Conservation (phyloP, 2,329 filamentous ascomycete species). For the Aspergillus sp. region DNA sequence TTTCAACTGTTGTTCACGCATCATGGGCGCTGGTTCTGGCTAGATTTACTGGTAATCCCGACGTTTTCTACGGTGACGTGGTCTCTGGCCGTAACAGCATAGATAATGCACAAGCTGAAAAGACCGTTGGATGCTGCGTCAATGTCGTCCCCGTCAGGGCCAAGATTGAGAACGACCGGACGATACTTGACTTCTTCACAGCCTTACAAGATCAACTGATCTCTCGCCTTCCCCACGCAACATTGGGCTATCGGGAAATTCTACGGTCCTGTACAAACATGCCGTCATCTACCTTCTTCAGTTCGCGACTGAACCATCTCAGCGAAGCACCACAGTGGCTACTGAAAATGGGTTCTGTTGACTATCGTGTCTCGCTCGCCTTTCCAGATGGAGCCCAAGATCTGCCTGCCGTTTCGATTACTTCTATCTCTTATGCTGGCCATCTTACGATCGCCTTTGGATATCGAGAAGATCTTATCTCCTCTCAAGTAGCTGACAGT, state of each 20-base stretch:
- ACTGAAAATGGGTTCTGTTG: too few species aligned
- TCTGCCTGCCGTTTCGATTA: too few species aligned
- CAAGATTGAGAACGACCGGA: slow-evolving; percentile 12
- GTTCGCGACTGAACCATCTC: slow-evolving; percentile 24
- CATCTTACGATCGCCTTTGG: too few species aligned
- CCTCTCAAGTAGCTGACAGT: too few species aligned
- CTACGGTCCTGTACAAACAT: slow-evolving; percentile 48
- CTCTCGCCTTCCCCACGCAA: slow-evolving; percentile 43
- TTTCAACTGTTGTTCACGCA: slow-evolving; percentile 44
- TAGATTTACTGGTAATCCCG: slow-evolving; percentile 41
- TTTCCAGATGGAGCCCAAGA: too few species aligned
- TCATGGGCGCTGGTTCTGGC: slow-evolving; percentile 52
- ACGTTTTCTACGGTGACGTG: slow-evolving; percentile 51
- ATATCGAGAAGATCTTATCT: too few species aligned
- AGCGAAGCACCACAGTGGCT: too few species aligned
- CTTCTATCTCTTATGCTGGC: too few species aligned
- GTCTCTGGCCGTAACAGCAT: slow-evolving; percentile 42
- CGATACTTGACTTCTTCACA: slow-evolving; percentile 40
- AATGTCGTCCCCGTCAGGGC: slow-evolving; percentile 21
- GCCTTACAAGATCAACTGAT: slow-evolving; percentile 45
- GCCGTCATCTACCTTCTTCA: slow-evolving; percentile 48
- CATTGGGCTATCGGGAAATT: slow-evolving; percentile 45
- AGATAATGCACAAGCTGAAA: slow-evolving; percentile 23
- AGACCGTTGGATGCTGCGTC: slow-evolving; percentile 20
- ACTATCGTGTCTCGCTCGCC: too few species aligned